phyloP scores from a whole-genome alignment of 345 rosid genomes.

The Eucalyptus lansdowneana region DNA sequence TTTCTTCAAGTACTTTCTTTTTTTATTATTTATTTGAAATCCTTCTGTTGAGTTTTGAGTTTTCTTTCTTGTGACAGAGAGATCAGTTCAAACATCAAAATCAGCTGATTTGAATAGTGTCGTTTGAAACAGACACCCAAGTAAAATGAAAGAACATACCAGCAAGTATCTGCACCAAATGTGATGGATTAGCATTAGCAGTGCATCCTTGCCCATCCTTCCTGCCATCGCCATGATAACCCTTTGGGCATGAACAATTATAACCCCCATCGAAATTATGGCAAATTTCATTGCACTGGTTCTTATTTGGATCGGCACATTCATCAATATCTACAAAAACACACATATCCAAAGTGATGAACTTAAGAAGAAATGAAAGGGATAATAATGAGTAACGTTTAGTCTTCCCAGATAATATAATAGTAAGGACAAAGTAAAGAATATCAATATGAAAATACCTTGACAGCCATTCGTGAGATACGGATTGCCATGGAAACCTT shows the following conservation, averaged over 20 bases:
- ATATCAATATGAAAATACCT: not conserved
- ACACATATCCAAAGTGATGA: not conserved
- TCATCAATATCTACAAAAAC: conserved; percentile 8
- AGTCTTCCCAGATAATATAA: not conserved
- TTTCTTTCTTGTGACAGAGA: not conserved
- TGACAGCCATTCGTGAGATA: not conserved
- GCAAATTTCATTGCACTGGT: rapidly evolving
- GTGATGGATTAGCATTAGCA: not conserved
- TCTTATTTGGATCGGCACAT: not conserved
- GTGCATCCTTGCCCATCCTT: not conserved
- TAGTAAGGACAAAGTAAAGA: too few species aligned
- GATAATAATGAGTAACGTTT: not conserved
- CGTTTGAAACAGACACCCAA: not conserved
- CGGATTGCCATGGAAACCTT: not conserved
- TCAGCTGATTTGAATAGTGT: not conserved
- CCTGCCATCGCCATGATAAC: conserved; percentile 7
- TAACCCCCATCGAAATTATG: not conserved
- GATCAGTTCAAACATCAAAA: not conserved
- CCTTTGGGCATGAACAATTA: conserved; percentile 16
- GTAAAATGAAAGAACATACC: not conserved
- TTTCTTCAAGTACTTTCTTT: not conserved
- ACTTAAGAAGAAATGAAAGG: not conserved
- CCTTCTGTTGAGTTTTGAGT: not conserved
- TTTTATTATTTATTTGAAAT: not conserved
- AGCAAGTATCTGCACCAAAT: not conserved